phyloP scores from a whole-genome alignment of 1,284 basidiomycete species.

The Hymenochaete sp. region DNA sequence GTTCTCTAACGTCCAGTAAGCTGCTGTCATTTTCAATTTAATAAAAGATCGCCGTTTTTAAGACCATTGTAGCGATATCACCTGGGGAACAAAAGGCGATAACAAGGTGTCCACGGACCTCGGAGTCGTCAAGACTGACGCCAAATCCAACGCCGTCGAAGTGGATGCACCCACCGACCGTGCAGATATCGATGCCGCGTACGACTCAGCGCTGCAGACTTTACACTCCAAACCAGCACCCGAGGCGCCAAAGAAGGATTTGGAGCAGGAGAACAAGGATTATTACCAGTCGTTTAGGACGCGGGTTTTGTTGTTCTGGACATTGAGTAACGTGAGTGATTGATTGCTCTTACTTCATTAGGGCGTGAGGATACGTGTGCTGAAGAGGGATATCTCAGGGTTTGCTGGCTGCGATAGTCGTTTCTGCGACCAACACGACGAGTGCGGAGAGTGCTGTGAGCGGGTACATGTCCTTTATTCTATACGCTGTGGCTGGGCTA shows the following conservation, averaged over 20 bases:
- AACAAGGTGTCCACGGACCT: slow-evolving; percentile 80
- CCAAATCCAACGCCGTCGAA: slow-evolving; percentile 67
- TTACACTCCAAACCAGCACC: slow-evolving; percentile 70
- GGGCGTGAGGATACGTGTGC: slow-evolving; percentile 11
- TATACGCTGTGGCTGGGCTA: slow-evolving; percentile 80
- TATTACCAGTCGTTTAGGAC: slow-evolving; percentile 85
- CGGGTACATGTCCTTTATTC: slow-evolving; percentile 74
- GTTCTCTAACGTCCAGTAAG: slow-evolving; percentile 62
- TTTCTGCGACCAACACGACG: slow-evolving; percentile 45
- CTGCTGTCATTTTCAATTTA: slow-evolving; percentile 12
- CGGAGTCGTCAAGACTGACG: slow-evolving; percentile 60
- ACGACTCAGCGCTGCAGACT: slow-evolving; percentile 80
- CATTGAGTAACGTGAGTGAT: slow-evolving; percentile 64
- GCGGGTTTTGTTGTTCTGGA: slow-evolving; percentile 72
- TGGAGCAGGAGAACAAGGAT: slow-evolving; percentile 75
- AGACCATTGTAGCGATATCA: slow-evolving; percentile 43
- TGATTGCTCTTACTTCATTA: no score
- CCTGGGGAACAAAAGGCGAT: slow-evolving; percentile 91
- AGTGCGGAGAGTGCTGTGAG: slow-evolving; percentile 46
- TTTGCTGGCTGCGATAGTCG: slow-evolving; percentile 64
- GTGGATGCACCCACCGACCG: slow-evolving; percentile 73
- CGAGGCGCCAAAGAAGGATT: slow-evolving; percentile 51
- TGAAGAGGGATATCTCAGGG: slow-evolving; percentile 34
- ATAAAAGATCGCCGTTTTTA: slow-evolving; percentile 15
- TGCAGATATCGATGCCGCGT: slow-evolving; percentile 80